Evolutionary conservation across 2,329 filamentous ascomycete genomes (phyloP), one percentile per base, ranked within the genome.

Genomic region (Penicillium sp.): DNA sequence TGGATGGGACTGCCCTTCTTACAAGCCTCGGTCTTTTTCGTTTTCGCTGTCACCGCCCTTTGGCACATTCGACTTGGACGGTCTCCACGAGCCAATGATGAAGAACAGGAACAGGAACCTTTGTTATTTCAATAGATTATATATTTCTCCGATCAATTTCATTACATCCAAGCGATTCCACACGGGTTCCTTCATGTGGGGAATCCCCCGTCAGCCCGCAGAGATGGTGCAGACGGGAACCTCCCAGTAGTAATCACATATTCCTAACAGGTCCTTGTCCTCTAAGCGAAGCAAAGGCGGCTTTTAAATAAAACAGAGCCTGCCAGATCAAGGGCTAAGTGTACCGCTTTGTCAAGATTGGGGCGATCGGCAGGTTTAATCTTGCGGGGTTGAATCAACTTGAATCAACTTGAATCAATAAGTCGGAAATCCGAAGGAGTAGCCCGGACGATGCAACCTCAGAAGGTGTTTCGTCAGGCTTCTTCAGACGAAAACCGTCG

Each of bases 1-100:
- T 70, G 67, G 67, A 59, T 66, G 46, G 68, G 68, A 8, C 50
- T 70, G 11, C 67, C 67, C 2, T 70, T 68, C 56, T 43, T 67
- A 10, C 57, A 63, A 35, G 67, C 60, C 5, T 60, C 61, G 8
- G 25, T 65, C 2, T 53, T 68, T 28, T 65, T 57, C 44, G 14
- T 41, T 25, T 16, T 64, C 14, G 60, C 57, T 19, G 56, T 60
- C 1, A 37, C 49, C n/a, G 59, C 57, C 10, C 31, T 64, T 30
- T 60, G 57, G 55, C 45, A 52, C 4, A 50, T 64, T 43, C 54
- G 47, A 22, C 28, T 63, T 10, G 31, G 50, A 16, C 48, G 11
- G 6, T 43, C 44, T 33, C 31, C 46, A 12, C 46, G 31, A 11
- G 7, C 16, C 19, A 41, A 33, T 31, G 52, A 55, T 10, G 52